These are phyloP conservation scores for Durusdinium trenchii DNA, from an alignment of 73 alveolate species.

Conservation along the genomic window DNA sequence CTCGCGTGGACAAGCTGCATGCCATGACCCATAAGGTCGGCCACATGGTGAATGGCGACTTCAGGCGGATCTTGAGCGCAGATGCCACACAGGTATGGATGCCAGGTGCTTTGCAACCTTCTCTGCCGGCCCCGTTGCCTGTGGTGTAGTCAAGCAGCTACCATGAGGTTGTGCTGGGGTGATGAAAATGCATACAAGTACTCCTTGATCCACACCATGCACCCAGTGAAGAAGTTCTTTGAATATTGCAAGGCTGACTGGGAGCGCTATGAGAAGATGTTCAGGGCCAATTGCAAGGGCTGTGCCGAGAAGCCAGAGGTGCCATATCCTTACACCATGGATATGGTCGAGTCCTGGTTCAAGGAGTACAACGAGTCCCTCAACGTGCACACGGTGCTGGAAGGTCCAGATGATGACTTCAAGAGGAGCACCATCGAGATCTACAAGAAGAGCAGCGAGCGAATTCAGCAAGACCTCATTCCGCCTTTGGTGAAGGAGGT, in stretches of 20 bases:
- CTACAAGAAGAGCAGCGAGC: constrained; percentile 28
- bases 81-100: constrained; percentile 92
- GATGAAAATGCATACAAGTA: constrained; percentile 44
- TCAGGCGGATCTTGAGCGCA: constrained; percentile 82
- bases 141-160: constrained; percentile 60
- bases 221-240: constrained; percentile 81
- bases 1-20: constrained; percentile 89
- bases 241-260: constrained; percentile 91
- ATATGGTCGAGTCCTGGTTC: constrained; percentile 10
- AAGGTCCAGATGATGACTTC: constrained; percentile 56
- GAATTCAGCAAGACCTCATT: background rate
- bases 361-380: constrained; percentile 42
- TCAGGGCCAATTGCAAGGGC: too few relatives aligned
- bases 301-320: constrained; percentile 57
- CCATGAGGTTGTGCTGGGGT: background rate
- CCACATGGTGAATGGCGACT: constrained; percentile 79
- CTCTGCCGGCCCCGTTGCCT: constrained; percentile 73
- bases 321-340: constrained; percentile 60
- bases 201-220: constrained; percentile 95
- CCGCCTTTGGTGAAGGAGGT: constrained; percentile 37
- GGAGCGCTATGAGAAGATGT: constrained; percentile 57
- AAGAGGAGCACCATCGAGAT: constrained; percentile 35
- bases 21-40: constrained; percentile 94
- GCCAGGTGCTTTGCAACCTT: constrained; percentile 62
- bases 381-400: constrained; percentile 48